phyloP scores from a whole-genome alignment of 768 basidiomycete genomes.

The Chiua virens region DNA sequence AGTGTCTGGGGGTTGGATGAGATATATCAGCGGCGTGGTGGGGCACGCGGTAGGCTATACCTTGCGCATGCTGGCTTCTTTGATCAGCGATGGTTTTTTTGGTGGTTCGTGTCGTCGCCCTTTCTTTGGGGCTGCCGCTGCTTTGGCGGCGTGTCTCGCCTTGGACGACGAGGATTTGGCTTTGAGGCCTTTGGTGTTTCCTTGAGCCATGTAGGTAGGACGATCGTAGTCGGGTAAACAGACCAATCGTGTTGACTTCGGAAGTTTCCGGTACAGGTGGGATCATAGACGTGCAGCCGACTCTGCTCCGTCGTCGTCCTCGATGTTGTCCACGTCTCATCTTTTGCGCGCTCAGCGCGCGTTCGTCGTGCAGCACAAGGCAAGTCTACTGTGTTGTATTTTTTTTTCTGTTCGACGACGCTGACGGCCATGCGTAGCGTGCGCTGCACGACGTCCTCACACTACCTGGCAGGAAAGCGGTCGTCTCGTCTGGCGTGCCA shows the following conservation, averaged over 20 bases:
- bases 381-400: conserved; percentile 12
- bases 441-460: conserved; percentile 71
- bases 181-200: conserved; percentile 77
- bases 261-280: conserved; percentile 25
- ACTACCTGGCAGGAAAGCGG: conserved; percentile 58
- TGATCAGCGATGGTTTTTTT: conserved; percentile 73
- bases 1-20: conserved; percentile 51
- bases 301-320: conserved; percentile 12
- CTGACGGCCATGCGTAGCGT: conserved; percentile 44
- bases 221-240: neutral
- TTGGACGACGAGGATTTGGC: conserved; percentile 46
- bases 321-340: conserved; percentile 47
- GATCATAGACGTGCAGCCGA: neutral
- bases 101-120: conserved; percentile 77
- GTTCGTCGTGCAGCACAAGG: conserved; percentile 47
- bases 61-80: conserved; percentile 77
- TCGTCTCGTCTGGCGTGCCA: conserved; percentile 74
- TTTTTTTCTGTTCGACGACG: neutral
- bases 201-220: conserved; percentile 74
- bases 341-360: conserved; percentile 55
- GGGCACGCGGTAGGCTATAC: conserved; percentile 35
- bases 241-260: conserved; percentile 6
- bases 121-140: conserved; percentile 73
- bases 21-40: neutral
- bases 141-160: conserved; percentile 60